phyloP scores from a whole-genome alignment of 2,329 filamentous ascomycete species.

The Ceratocystis cubensis region DNA sequence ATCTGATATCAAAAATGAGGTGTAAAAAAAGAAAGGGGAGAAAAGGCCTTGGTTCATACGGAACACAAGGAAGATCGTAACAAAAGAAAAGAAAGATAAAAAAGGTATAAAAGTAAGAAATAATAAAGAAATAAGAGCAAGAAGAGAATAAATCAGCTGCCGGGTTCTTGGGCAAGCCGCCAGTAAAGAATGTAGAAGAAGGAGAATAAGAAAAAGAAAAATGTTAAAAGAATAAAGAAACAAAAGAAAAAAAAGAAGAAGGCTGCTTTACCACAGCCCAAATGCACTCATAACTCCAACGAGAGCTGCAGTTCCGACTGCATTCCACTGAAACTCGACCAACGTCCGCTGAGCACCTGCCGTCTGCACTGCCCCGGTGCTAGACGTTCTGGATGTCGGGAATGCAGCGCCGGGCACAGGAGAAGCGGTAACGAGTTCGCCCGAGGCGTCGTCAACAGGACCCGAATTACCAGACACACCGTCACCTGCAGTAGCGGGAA shows the following conservation, averaged over 20 bases:
- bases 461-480: no score
- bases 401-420: not conserved
- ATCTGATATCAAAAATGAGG: no score
- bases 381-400: not conserved
- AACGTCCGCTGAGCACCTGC: not conserved
- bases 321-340: not conserved
- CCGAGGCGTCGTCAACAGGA: not conserved
- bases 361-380: not conserved
- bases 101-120: not conserved
- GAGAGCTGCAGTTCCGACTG: not conserved
- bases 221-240: not conserved
- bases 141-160: not conserved
- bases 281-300: not conserved
- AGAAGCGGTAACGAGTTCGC: not conserved
- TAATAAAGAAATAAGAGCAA: constrained; percentile 1
- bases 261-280: not conserved
- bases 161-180: not conserved
- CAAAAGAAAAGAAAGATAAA: not conserved
- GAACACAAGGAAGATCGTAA: not conserved
- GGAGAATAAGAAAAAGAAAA: not conserved
- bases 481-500: not conserved
- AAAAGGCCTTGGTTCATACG: not conserved
- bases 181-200: not conserved
- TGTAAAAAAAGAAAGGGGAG: not conserved
- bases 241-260: not conserved